These are phyloP conservation scores for Asterella californica DNA, from an alignment of 225 moss, liverwort and hornwort species.

Conservation along the genomic window DNA sequence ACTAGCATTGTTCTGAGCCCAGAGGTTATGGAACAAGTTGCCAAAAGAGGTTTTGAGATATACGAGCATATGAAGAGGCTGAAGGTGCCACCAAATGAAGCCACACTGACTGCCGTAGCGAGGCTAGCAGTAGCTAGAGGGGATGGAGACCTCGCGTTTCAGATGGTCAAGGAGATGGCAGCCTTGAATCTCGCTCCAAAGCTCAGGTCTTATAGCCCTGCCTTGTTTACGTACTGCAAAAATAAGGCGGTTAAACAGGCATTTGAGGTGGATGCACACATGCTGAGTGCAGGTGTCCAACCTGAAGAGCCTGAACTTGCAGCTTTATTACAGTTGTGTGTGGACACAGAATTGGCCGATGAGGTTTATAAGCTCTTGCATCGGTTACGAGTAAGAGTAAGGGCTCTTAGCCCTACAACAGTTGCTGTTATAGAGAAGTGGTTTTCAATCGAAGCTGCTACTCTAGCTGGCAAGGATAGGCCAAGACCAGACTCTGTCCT, in stretches of 20 bases:
- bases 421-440: constrained; percentile 56
- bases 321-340: constrained; percentile 65
- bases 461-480: constrained; percentile 46
- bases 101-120: constrained; percentile 89
- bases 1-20: constrained; percentile 44
- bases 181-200: constrained; percentile 76
- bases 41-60: constrained; percentile 69
- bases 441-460: constrained; percentile 58
- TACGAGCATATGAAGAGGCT: constrained; percentile 79
- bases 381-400: constrained; percentile 57
- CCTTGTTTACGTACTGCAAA: constrained; percentile 80
- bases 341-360: constrained; percentile 62
- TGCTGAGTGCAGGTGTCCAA: constrained; percentile 67
- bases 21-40: constrained; percentile 57
- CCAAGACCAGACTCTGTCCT: constrained; percentile 38
- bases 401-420: constrained; percentile 61
- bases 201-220: constrained; percentile 86
- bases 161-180: constrained; percentile 96
- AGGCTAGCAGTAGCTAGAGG: constrained; percentile 81
- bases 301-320: constrained; percentile 84
- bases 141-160: constrained; percentile 90
- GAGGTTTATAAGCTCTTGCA: constrained; percentile 77
- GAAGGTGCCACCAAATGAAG: constrained; percentile 81
- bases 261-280: constrained; percentile 88
- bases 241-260: constrained; percentile 66